A percentile compares a stretch with the other conserved stretches of the same genome.
Conservation (phyloP, 2,329 filamentous ascomycete genomes). For the Ophiostoma triangulosporum region DNA sequence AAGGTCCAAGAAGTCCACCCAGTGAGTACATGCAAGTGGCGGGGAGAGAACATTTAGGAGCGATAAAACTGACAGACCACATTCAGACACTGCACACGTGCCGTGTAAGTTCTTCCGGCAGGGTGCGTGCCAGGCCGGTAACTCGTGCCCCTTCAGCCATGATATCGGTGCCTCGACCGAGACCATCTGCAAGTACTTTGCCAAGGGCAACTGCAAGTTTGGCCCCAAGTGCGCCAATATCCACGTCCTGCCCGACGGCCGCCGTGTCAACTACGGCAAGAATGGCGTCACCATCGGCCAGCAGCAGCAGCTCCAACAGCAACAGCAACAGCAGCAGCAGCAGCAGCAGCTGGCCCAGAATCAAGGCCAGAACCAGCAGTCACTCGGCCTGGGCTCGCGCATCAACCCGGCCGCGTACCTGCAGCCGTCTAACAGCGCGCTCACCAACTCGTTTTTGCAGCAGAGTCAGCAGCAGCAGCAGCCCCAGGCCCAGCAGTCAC, state of each 20-base stretch:
- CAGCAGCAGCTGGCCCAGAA: background rate
- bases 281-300: slow-evolving; percentile 50
- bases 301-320: background rate
- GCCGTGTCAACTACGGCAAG: slow-evolving; percentile 71
- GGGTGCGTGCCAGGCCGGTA: slow-evolving; percentile 89
- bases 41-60: background rate
- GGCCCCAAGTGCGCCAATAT: slow-evolving; percentile 95
- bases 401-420: slow-evolving; percentile 51
- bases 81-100: slow-evolving; percentile 80
- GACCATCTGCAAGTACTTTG: slow-evolving; percentile 96
- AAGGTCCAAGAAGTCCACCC: slow-evolving; percentile 49
- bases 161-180: slow-evolving; percentile 74
- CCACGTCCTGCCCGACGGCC: slow-evolving; percentile 86
- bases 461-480: slow-evolving; percentile 32
- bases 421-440: slow-evolving; percentile 52
- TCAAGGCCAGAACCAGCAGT: background rate
- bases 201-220: slow-evolving; percentile 99
- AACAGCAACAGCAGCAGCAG: background rate
- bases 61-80: background rate
- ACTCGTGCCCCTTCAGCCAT: slow-evolving; percentile 92
- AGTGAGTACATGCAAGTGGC: slow-evolving; percentile 31
- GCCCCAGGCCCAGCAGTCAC: slow-evolving; percentile 16
- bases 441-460: slow-evolving; percentile 56
- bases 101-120: slow-evolving; percentile 99
- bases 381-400: slow-evolving; percentile 49